Percentiles rank a stretch among this genome's conserved stretches.
phyloP scores from a whole-genome alignment of 495 filamentous ascomycete species.

The Tetracladium marchalianum region DNA sequence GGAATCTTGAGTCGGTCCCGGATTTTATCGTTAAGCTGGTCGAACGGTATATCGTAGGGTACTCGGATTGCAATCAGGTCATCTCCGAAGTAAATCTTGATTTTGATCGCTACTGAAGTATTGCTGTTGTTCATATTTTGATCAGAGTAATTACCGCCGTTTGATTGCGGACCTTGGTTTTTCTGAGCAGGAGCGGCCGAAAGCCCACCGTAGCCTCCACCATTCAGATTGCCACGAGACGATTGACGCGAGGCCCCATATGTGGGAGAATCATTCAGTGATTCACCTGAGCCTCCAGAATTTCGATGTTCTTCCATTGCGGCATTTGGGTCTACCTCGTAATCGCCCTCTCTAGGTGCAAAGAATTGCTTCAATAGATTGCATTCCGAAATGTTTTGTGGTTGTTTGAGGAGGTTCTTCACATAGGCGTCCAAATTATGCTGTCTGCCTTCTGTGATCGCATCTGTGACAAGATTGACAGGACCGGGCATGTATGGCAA shows the following conservation, averaged over 20 bases:
- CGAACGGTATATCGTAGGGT: slow-evolving; percentile 66
- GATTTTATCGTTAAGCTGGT: slow-evolving; percentile 72
- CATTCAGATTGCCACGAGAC: slow-evolving; percentile 60
- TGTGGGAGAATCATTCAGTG: slow-evolving; percentile 45
- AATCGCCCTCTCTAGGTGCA: slow-evolving; percentile 79
- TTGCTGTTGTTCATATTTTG: slow-evolving; percentile 27
- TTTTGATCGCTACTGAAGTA: slow-evolving; percentile 53
- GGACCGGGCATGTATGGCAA: slow-evolving; percentile 98
- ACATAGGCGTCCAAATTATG: slow-evolving; percentile 92
- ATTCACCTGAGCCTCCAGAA: slow-evolving; percentile 61
- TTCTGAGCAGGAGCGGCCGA: slow-evolving; percentile 48
- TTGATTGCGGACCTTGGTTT: slow-evolving; percentile 26
- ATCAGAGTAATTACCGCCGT: slow-evolving; percentile 49
- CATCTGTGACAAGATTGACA: slow-evolving; percentile 94
- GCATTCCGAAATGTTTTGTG: slow-evolving; percentile 73
- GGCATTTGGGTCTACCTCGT: slow-evolving; percentile 70
- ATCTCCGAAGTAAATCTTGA: slow-evolving; percentile 88
- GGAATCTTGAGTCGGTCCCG: slow-evolving; percentile 64
- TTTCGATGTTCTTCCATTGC: slow-evolving; percentile 59
- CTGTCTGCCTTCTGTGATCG: slow-evolving; percentile 85
- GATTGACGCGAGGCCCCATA: slow-evolving; percentile 62
- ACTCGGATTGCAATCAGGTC: slow-evolving; percentile 88
- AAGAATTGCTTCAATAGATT: slow-evolving; percentile 83
- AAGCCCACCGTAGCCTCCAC: slow-evolving; percentile 39
- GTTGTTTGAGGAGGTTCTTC: slow-evolving; percentile 76